Conservation (phyloP, 495 filamentous ascomycete species). For the Amphirosellinia nigrospora region DNA sequence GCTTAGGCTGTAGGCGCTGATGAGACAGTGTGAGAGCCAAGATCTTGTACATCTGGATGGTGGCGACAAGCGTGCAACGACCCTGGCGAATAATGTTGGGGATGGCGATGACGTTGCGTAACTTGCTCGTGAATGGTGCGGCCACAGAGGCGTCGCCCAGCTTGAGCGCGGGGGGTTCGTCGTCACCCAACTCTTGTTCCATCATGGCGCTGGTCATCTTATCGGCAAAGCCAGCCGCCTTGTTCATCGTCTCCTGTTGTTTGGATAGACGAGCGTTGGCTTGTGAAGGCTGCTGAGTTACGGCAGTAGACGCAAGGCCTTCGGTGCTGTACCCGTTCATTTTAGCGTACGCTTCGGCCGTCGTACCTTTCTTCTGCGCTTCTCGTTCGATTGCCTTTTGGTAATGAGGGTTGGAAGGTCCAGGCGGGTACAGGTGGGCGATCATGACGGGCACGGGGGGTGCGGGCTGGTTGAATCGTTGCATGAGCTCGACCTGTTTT, state of each 20-base stretch:
- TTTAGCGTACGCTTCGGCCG: conserved; percentile 50
- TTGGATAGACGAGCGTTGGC: conserved; percentile 60
- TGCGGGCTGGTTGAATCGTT: conserved; percentile 86
- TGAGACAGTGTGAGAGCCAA: conserved; percentile 96
- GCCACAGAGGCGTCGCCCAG: conserved; percentile 97
- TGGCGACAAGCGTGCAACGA: conserved; percentile 94
- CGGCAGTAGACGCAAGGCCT: conserved; percentile 72
- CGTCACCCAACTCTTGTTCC: conserved; percentile 85
- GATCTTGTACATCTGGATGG: conserved; percentile 99
- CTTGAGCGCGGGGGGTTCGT: conserved; percentile 94
- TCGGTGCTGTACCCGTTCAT: conserved; percentile 52
- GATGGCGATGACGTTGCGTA: conserved; percentile 95
- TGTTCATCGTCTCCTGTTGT: conserved; percentile 67
- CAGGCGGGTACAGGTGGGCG: conserved; percentile 92
- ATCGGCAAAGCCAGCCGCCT: conserved; percentile 81
- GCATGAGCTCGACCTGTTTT: conserved; percentile 90
- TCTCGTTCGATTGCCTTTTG: conserved; percentile 89
- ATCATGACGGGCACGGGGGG: conserved; percentile 90
- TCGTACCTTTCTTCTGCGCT: conserved; percentile 71
- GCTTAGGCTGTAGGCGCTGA: conserved; percentile 95
- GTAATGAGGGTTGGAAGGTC: conserved; percentile 92
- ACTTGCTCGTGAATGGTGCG: conserved; percentile 96
- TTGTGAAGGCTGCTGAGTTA: conserved; percentile 71
- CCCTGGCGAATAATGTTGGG: conserved; percentile 98
- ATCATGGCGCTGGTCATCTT: conserved; percentile 87